Evolutionary conservation across 257 asterid genomes (phyloP).

Genomic region (Penstemon eatonii): DNA sequence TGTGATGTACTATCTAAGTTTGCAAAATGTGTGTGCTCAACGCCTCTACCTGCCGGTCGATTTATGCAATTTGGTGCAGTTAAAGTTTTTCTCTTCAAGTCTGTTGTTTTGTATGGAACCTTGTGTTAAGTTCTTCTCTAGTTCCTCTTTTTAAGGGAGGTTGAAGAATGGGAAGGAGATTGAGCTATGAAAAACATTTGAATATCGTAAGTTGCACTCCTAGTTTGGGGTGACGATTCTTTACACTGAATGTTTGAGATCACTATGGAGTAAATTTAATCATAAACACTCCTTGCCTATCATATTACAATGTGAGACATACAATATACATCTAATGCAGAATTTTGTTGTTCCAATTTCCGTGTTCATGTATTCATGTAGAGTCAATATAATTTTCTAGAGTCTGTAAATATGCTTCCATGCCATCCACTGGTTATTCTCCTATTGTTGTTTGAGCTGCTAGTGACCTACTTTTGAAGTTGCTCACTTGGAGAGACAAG

Average conservation of each 20-base stretch:
- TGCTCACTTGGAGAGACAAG: conserved; percentile 6
- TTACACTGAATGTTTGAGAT: neutral
- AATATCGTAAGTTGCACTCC: neutral
- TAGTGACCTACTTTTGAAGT: neutral
- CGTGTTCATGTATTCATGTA: too few species aligned
- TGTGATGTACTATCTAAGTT: neutral
- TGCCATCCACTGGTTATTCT: neutral
- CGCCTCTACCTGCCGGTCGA: neutral
- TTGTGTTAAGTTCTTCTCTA: neutral
- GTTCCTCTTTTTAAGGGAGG: neutral
- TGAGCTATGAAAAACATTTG: neutral
- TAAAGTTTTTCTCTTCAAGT: neutral
- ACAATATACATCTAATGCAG: too few species aligned
- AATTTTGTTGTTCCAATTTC: too few species aligned
- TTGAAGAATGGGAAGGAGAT: neutral
- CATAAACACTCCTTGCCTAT: too few species aligned
- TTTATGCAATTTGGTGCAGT: neutral
- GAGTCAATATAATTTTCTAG: neutral
- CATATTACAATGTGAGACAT: too few species aligned
- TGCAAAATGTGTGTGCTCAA: neutral
- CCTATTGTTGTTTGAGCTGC: neutral
- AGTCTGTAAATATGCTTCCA: neutral
- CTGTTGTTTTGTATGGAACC: neutral
- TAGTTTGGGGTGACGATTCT: neutral
- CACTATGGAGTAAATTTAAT: neutral